phyloP scores from a whole-genome alignment of 1,284 basidiomycete species.

The Cystobasidiaceae sp. region DNA sequence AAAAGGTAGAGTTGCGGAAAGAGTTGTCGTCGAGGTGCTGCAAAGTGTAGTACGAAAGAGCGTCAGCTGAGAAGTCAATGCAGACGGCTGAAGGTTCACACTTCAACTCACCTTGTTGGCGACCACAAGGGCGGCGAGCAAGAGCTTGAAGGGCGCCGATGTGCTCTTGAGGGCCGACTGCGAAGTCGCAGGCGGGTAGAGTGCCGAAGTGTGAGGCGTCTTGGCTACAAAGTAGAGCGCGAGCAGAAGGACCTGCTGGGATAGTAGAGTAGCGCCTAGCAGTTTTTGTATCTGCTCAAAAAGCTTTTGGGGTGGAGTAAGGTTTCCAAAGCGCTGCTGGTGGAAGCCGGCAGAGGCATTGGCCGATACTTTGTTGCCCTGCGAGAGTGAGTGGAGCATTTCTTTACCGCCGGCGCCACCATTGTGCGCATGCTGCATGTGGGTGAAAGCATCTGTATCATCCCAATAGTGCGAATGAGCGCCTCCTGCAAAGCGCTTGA shows the following conservation, averaged over 20 bases:
- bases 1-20: constrained; percentile 40
- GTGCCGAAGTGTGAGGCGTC: constrained; percentile 33
- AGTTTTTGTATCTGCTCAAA: constrained; percentile 37
- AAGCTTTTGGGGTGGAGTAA: neutral
- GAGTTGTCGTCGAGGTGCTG: constrained; percentile 42
- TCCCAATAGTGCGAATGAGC: neutral
- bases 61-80: neutral
- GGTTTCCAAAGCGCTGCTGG: neutral
- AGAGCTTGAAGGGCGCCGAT: constrained; percentile 41
- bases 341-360: too few relatives aligned
- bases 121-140: constrained; percentile 40
- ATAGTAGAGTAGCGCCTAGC: constrained; percentile 40
- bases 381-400: too few relatives aligned
- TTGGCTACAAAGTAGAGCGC: constrained; percentile 38
- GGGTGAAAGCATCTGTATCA: too few relatives aligned
- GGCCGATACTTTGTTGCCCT: too few relatives aligned
- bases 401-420: too few relatives aligned
- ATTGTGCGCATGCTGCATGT: too few relatives aligned
- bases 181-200: constrained; percentile 37
- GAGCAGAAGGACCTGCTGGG: constrained; percentile 40
- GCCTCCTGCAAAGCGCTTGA: constrained; percentile 1
- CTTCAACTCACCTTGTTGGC: constrained; percentile 39
- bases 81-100: neutral
- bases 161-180: constrained; percentile 34
- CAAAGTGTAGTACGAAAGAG: neutral